Evolutionary conservation across 257 asterid species (phyloP).

Genomic region (Gynochthodes officinalis): DNA sequence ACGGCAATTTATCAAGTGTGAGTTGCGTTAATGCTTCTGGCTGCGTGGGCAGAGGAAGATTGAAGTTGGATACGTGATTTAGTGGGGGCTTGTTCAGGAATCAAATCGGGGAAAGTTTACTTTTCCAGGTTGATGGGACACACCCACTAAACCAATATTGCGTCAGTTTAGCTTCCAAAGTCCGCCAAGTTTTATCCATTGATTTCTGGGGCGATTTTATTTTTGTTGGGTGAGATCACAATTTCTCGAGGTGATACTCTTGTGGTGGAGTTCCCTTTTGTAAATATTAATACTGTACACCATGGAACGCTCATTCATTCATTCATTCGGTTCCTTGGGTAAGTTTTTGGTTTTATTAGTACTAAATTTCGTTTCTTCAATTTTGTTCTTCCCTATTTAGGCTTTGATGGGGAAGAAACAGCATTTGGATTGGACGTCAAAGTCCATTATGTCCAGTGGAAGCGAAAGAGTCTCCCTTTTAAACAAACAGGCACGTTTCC

Average conservation of each 20-base stretch:
- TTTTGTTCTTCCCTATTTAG: neutral
- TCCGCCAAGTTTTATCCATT: conserved; percentile 14
- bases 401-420: conserved; percentile 44
- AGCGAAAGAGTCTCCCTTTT: conserved; percentile 46
- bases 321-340: neutral
- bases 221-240: neutral
- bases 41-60: neutral
- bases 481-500: conserved; percentile 33
- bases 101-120: neutral
- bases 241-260: neutral
- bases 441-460: conserved; percentile 42
- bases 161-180: conserved; percentile 8
- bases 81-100: neutral
- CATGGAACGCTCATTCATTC: too few relatives aligned
- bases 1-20: too few relatives aligned
- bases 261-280: neutral
- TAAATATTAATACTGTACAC: too few relatives aligned
- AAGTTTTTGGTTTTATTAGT: neutral
- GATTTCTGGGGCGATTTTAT: neutral
- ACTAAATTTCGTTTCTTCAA: neutral
- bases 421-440: conserved; percentile 44
- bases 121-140: neutral
- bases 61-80: neutral
- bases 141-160: neutral
- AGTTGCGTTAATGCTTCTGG: too few relatives aligned